These are phyloP conservation scores for Entamoeba moshkovskii DNA, from an alignment of 208 protist genomes.

Conservation along the genomic window DNA sequence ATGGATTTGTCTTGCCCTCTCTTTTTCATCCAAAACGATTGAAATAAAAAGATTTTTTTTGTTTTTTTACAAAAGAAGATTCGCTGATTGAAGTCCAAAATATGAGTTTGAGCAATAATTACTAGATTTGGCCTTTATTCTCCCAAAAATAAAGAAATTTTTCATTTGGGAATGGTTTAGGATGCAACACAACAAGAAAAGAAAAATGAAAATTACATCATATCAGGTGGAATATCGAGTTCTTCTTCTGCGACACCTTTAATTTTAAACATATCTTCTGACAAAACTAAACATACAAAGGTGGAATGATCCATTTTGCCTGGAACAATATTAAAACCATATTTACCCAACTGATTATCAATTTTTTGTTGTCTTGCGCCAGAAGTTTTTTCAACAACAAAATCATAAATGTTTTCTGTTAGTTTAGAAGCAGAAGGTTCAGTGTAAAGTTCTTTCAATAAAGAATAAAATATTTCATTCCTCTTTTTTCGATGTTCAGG, in stretches of 20 bases:
- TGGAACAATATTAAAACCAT: not conserved
- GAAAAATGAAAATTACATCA: not conserved
- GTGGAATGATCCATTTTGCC: not conserved
- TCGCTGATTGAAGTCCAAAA: too few relatives aligned
- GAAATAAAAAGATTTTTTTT: too few relatives aligned
- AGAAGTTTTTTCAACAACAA: not conserved
- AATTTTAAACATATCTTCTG: not conserved
- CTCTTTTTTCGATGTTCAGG: too few relatives aligned
- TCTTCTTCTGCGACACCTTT: not conserved
- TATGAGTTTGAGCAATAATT: too few relatives aligned
- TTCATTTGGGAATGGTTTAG: too few relatives aligned
- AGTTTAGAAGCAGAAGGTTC: too few relatives aligned
- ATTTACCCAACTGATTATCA: not conserved
- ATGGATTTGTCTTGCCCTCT: not conserved
- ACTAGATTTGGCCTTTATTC: too few relatives aligned
- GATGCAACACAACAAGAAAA: not conserved
- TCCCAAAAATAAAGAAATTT: too few relatives aligned
- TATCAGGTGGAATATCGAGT: not conserved
- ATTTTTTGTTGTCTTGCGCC: not conserved
- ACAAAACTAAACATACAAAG: not conserved
- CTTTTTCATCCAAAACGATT: not conserved
- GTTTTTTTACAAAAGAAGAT: too few relatives aligned
- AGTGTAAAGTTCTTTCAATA: too few relatives aligned
- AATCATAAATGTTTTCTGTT: too few relatives aligned
- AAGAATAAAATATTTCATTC: too few relatives aligned